These are phyloP conservation scores for Naganishia onofrii DNA, from an alignment of 768 basidiomycete species.

Conservation along the genomic window DNA sequence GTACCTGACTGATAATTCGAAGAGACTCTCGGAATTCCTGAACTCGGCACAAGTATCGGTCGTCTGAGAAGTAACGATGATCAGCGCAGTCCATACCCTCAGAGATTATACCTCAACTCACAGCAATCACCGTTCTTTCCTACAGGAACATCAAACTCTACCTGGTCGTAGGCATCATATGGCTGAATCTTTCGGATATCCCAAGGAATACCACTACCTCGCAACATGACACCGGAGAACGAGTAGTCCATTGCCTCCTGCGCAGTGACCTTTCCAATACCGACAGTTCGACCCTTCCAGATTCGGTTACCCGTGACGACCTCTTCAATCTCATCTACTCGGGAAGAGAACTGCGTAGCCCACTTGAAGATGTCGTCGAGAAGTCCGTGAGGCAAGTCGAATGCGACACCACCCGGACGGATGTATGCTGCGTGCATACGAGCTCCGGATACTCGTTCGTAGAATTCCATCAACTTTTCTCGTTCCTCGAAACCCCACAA, in stretches of 20 bases:
- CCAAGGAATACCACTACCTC: constrained; percentile 92
- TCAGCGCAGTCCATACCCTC: background rate
- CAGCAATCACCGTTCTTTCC: constrained; percentile 95
- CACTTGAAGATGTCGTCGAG: constrained; percentile 97
- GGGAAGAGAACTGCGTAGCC: constrained; percentile 86
- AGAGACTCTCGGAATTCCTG: constrained; percentile 97
- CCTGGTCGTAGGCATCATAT: constrained; percentile 96
- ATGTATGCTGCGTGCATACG: constrained; percentile 97
- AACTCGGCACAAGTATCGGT: constrained; percentile 93
- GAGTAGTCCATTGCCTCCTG: constrained; percentile 86
- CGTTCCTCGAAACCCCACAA: constrained; percentile 99
- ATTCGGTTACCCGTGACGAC: constrained; percentile 96
- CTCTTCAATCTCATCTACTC: constrained; percentile 96
- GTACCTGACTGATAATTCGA: constrained; percentile 65
- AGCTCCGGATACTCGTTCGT: constrained; percentile 96
- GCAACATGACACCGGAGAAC: constrained; percentile 95
- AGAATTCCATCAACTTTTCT: constrained; percentile 99
- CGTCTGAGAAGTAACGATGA: constrained; percentile 54
- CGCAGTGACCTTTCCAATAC: constrained; percentile 83
- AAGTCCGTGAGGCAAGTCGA: constrained; percentile 96
- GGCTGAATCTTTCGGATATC: constrained; percentile 83
- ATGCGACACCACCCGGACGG: constrained; percentile 94
- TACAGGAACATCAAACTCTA: constrained; percentile 96
- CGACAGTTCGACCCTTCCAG: constrained; percentile 93
- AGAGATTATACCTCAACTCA: constrained; percentile 34